phyloP scores from a whole-genome alignment of 257 asterid species.

The Coffea eugenioides region DNA sequence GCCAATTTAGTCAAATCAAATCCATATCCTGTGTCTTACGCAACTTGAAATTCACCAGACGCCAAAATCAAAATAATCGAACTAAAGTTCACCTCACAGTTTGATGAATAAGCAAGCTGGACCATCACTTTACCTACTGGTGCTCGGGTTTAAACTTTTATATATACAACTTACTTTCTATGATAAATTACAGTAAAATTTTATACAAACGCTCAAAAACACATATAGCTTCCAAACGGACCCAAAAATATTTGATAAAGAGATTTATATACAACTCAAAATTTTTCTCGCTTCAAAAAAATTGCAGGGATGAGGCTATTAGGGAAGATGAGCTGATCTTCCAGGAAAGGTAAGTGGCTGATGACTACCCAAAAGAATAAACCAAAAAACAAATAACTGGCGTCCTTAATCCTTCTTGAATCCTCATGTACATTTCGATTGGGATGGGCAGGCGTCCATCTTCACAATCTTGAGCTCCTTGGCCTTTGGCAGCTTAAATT shows the following conservation, averaged over 20 bases:
- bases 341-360: neutral
- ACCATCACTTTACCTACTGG: neutral
- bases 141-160: neutral
- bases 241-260: no score
- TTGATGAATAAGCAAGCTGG: neutral
- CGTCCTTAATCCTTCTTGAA: neutral
- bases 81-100: no score
- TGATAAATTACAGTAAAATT: no score
- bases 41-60: no score
- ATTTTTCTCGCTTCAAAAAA: neutral
- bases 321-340: neutral
- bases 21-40: no score
- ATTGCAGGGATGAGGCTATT: neutral
- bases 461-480: conserved; percentile 1
- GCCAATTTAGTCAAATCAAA: no score
- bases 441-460: neutral
- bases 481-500: conserved; percentile 24
- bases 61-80: no score
- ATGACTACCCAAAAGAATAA: neutral
- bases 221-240: no score
- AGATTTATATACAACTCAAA: neutral
- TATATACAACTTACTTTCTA: no score
- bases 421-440: neutral
- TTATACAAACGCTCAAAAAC: no score
- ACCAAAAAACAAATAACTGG: neutral